phyloP scores from a whole-genome alignment of 345 rosid species.

The Hypericum androsaemum region DNA sequence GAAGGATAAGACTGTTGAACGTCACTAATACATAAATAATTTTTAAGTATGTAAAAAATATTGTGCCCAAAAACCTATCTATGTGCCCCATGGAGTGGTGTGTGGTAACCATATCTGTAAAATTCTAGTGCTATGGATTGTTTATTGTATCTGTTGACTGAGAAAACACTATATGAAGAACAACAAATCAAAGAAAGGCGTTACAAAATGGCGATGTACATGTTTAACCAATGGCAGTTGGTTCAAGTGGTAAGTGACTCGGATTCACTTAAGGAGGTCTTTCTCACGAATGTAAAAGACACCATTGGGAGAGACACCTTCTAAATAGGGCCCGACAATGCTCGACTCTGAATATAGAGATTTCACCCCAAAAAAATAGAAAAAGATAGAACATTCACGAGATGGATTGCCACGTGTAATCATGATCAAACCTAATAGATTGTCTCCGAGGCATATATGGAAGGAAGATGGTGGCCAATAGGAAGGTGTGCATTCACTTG shows the following conservation, averaged over 20 bases:
- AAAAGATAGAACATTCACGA: background rate
- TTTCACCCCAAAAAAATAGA: background rate
- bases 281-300: no score
- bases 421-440: background rate
- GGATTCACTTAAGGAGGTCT: no score
- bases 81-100: background rate
- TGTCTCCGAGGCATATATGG: background rate
- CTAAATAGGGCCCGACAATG: no score
- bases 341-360: no score
- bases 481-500: background rate
- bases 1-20: no score
- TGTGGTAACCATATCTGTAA: background rate
- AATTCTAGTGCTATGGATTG: background rate
- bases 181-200: constrained; percentile 10
- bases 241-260: no score
- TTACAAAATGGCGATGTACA: background rate
- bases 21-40: constrained; percentile 1
- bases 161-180: constrained; percentile 4
- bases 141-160: constrained; percentile 5
- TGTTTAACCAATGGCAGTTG: background rate
- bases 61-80: background rate
- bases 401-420: background rate
- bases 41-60: constrained; percentile 8
- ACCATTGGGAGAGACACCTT: no score
- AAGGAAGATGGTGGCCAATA: constrained; percentile 3